Conservation (phyloP, 2,329 filamentous ascomycete species). For the Fusarium hostae region DNA sequence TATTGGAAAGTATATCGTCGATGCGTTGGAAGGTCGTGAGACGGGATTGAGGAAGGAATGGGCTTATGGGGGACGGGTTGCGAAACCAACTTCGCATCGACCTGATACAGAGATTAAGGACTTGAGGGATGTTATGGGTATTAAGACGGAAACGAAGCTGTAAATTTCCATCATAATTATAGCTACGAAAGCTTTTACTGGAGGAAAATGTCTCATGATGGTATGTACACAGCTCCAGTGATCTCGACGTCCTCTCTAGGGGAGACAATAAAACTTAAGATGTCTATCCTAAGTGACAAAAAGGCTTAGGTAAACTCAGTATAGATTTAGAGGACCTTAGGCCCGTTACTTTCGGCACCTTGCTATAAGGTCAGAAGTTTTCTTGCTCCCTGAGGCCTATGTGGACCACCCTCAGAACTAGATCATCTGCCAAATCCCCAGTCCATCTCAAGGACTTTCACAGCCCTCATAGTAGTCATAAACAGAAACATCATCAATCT, state of each 20-base stretch:
- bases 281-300: too few relatives aligned
- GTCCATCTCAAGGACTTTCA: background rate
- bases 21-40: background rate
- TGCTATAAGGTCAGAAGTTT: too few relatives aligned
- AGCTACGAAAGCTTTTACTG: background rate
- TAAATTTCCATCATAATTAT: rapidly evolving
- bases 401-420: background rate
- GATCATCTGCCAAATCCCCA: background rate
- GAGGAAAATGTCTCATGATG: background rate
- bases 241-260: background rate
- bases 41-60: background rate
- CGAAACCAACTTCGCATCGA: background rate
- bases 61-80: background rate
- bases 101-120: slow-evolving; percentile 11
- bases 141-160: background rate
- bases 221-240: background rate
- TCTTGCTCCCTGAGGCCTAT: too few relatives aligned
- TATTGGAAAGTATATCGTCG: background rate
- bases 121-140: background rate
- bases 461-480: slow-evolving; percentile 7
- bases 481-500: background rate
- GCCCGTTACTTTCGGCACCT: rapidly evolving
- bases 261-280: too few relatives aligned
- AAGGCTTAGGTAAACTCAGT: too few relatives aligned
- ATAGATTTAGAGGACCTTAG: too few relatives aligned